Base-by-base conservation (phyloP, 352 stramenopile species). In the Phytopythium chamaehyphon region DNA sequence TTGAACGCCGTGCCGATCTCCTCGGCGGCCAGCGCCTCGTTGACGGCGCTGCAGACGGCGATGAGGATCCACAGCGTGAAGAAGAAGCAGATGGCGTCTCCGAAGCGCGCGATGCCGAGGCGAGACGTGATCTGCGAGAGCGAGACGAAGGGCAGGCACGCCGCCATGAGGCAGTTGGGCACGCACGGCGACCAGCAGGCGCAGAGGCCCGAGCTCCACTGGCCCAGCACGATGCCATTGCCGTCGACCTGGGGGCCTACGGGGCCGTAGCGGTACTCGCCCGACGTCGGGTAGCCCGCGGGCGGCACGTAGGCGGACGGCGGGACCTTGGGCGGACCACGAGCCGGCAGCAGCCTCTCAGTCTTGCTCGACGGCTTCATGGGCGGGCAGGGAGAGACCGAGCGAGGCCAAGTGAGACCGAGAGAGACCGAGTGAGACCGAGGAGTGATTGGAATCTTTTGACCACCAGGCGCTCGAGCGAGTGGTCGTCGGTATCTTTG, bases 141-240 rank as follows among this genome's bases (percentile, higher is more conserved):
- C 26, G 67, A 70, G 22, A 84, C 48, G 46, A 70, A 83, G 2
- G 72, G 69, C 40, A 69, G 79, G 40, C 43, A 73, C 15, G 48
- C 62, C n/a, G 58, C 48, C 66, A 78, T 73, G 55, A 73, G 38
- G 40, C 54, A 62, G 55, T 83, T 83, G 46, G 73, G 70, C 22
- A 76, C 57, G 19, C 56, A 43, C 35, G 67, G 47, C n/a, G 54
- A 58, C 50, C 61, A 68, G 59, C 71, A 85, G 49, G 48, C 62
- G 38, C 51, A 80, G 46, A 82, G 61, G 7, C 24, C 59, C 6
- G 47, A 52, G 2, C 61, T 57, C 67, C 64, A 76, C 40, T 61
- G 55, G 40, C 60, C 60, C 24, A 55, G 10, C 4, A 44, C 53
- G 42, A 66, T 64, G n/a, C 36, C 60, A 22, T 42, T 42, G 15